phyloP scores from a whole-genome alignment of 208 protist species.

The Crithidia fasciculata region DNA sequence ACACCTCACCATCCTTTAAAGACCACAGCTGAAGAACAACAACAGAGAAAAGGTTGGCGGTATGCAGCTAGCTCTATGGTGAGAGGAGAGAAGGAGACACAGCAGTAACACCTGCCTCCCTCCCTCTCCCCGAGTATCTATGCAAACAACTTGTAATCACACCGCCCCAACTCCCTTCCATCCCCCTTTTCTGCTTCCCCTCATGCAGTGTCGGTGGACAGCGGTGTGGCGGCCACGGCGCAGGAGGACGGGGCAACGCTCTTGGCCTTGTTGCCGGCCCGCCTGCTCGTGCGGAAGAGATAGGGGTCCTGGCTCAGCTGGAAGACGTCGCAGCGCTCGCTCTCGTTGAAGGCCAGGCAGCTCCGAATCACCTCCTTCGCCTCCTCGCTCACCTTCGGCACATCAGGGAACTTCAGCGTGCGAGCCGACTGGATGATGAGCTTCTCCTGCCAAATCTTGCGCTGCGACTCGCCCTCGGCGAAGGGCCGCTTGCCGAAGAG shows the following conservation, averaged over 20 bases:
- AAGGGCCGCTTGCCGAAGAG: slow-evolving; percentile 95
- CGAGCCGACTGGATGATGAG: slow-evolving; percentile 71
- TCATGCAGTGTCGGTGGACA: slow-evolving; percentile 1
- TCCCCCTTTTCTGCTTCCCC: neutral
- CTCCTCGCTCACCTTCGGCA: slow-evolving; percentile 77
- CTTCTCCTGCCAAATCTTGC: slow-evolving; percentile 84
- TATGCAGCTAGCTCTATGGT: too few species aligned
- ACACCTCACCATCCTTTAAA: too few species aligned
- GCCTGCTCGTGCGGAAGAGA: slow-evolving; percentile 45
- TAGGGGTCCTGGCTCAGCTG: slow-evolving; percentile 80
- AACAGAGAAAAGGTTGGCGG: too few species aligned
- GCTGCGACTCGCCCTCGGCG: slow-evolving; percentile 92
- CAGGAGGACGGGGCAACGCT: slow-evolving; percentile 5
- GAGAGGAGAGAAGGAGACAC: too few species aligned
- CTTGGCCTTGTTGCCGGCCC: slow-evolving; percentile 36
- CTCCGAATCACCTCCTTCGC: slow-evolving; percentile 77
- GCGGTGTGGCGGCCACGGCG: neutral
- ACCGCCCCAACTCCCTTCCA: neutral
- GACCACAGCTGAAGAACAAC: too few species aligned
- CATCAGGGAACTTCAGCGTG: slow-evolving; percentile 69
- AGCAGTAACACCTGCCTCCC: too few species aligned
- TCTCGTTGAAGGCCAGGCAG: slow-evolving; percentile 74
- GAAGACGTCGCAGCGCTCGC: slow-evolving; percentile 75
- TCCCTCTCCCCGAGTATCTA: too few species aligned
- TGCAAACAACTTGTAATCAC: too few species aligned